Evolutionary conservation across 176 grass and related monocot genomes (phyloP).

Genomic region (Carex pumila): DNA sequence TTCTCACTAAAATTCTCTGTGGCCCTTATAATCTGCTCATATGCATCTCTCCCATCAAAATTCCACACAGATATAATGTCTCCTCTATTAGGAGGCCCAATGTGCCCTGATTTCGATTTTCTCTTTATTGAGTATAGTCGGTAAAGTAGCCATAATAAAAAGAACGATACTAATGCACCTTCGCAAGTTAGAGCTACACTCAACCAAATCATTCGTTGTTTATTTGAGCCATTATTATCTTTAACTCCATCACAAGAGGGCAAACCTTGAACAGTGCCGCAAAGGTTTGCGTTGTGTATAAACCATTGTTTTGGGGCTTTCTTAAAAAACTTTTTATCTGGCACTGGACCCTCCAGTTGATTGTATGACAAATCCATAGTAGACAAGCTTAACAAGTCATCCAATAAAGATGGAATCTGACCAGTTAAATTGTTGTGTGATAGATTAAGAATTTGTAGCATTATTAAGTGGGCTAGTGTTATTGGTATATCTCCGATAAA

Average conservation of each 20-base stretch:
- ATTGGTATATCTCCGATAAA: background rate
- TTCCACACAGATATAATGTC: conserved; percentile 1
- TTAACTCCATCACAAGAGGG: background rate
- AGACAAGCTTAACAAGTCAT: conserved; percentile 18
- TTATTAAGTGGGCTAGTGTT: background rate
- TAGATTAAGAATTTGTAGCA: background rate
- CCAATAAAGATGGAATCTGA: conserved; percentile 10
- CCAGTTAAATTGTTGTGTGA: background rate
- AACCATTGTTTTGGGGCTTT: conserved; percentile 3
- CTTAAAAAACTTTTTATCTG: background rate
- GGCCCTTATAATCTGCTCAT: conserved; percentile 10
- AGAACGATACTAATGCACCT: background rate
- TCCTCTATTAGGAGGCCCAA: background rate
- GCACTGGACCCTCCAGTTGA: conserved; percentile 22
- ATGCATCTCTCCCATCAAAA: conserved; percentile 18
- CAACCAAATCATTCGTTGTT: background rate
- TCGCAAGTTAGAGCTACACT: background rate
- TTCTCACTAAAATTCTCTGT: conserved; percentile 13
- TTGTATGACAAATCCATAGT: conserved; percentile 36
- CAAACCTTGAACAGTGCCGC: conserved; percentile 1
- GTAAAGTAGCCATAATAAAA: background rate
- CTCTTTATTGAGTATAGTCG: background rate
- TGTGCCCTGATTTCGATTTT: background rate
- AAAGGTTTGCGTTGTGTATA: background rate
- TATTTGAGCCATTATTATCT: background rate